These are phyloP conservation scores for Allantophomopsis lycopodina DNA, from an alignment of 2,329 filamentous ascomycete genomes.

Conservation along the genomic window DNA sequence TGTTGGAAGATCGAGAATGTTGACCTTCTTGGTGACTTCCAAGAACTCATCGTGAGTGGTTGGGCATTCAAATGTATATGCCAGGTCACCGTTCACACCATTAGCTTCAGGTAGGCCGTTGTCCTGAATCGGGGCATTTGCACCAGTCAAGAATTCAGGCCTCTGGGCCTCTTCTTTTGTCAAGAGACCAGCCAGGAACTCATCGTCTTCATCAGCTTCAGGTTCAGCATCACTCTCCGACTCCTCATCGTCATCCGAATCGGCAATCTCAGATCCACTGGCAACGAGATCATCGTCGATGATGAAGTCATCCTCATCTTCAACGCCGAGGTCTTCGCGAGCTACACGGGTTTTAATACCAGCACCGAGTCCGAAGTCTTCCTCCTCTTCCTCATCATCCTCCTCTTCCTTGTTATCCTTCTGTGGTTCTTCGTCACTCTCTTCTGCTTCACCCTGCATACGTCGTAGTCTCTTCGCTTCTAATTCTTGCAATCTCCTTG, in stretches of 20 bases:
- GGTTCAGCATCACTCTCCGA: conserved; percentile 25
- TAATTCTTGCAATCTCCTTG: conserved; percentile 61
- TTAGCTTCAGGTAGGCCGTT: conserved; percentile 21
- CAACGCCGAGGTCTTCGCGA: conserved; percentile 52
- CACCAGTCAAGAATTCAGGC: conserved; percentile 31
- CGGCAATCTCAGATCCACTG: conserved; percentile 59
- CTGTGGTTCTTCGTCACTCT: conserved; percentile 48
- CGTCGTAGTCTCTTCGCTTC: conserved; percentile 72
- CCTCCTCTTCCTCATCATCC: conserved; percentile 29
- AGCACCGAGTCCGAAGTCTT: conserved; percentile 44
- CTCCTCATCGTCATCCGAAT: conserved; percentile 33
- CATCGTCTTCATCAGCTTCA: conserved; percentile 41
- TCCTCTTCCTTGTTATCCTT: conserved; percentile 23
- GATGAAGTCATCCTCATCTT: conserved; percentile 89
- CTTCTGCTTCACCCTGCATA: conserved; percentile 73
- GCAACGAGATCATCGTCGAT: conserved; percentile 83
- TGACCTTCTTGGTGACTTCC: conserved; percentile 44
- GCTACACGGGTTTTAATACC: conserved; percentile 37
- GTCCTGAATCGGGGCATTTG: conserved; percentile 28
- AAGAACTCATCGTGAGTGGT: conserved; percentile 63
- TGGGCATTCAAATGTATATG: conserved; percentile 80
- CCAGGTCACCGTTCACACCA: conserved; percentile 39
- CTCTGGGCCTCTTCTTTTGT: conserved; percentile 41
- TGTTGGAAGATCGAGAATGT: conserved; percentile 53
- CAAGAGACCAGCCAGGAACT: conserved; percentile 58